These are phyloP conservation scores for Fusarium continuum DNA, from an alignment of 2,329 filamentous ascomycete species.

Conservation along the genomic window DNA sequence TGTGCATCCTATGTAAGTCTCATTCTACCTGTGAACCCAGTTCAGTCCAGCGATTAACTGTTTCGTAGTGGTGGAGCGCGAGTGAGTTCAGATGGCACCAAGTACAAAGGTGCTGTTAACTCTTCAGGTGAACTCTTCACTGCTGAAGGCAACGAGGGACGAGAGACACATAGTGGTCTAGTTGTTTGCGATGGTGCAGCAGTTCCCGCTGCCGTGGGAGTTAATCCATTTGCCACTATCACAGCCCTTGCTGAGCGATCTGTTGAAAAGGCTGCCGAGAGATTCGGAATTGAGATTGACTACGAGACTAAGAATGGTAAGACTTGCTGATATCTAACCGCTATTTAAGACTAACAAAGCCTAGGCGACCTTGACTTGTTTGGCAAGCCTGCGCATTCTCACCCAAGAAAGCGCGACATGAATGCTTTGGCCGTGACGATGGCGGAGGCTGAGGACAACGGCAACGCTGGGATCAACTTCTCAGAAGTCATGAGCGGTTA, in stretches of 20 bases:
- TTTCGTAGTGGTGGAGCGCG: slow-evolving; percentile 62
- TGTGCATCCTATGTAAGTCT: slow-evolving; percentile 63
- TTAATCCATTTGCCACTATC: slow-evolving; percentile 76
- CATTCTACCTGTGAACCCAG: neutral
- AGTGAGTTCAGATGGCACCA: slow-evolving; percentile 68
- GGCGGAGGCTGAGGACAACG: slow-evolving; percentile 9
- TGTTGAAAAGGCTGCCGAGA: slow-evolving; percentile 52
- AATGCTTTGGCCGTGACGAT: slow-evolving; percentile 4
- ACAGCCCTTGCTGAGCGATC: slow-evolving; percentile 73
- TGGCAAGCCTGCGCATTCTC: slow-evolving; percentile 60
- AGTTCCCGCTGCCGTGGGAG: slow-evolving; percentile 69
- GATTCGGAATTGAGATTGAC: slow-evolving; percentile 19
- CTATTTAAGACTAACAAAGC: neutral
- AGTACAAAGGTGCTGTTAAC: slow-evolving; percentile 66
- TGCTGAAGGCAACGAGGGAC: slow-evolving; percentile 56
- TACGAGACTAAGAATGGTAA: slow-evolving; percentile 34
- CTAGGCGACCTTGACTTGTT: slow-evolving; percentile 59
- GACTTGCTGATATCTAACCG: neutral
- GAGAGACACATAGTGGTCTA: slow-evolving; percentile 64
- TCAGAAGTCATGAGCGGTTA: slow-evolving; percentile 72
- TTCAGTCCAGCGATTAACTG: neutral
- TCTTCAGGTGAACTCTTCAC: slow-evolving; percentile 68
- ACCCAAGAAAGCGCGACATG: slow-evolving; percentile 20
- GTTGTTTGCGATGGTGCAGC: slow-evolving; percentile 69
- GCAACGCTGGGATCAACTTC: slow-evolving; percentile 63